A percentile compares a stretch with the other conserved stretches of the same genome.
phyloP scores from a whole-genome alignment of 768 basidiomycete genomes.

The Rhizopogon salebrosus region DNA sequence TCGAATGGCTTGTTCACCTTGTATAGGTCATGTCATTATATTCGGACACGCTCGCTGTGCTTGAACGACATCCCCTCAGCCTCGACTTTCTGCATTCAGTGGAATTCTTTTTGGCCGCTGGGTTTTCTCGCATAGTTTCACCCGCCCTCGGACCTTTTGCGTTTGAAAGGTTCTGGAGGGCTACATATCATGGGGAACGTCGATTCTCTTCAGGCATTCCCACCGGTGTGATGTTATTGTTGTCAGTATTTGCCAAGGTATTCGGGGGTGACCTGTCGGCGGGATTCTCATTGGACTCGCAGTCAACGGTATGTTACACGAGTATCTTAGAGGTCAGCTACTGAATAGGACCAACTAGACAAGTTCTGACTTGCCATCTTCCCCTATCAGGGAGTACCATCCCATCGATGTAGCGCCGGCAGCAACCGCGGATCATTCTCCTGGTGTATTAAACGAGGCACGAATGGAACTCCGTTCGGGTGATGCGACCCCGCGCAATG shows the following conservation, averaged over 20 bases:
- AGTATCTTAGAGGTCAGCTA: neutral
- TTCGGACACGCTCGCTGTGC: conserved; percentile 33
- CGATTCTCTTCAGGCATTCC: conserved; percentile 37
- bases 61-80: conserved; percentile 36
- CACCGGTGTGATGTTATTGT: conserved; percentile 34
- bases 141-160: conserved; percentile 46
- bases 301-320: conserved; percentile 18
- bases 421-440: neutral
- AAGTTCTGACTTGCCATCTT: neutral
- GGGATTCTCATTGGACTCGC: conserved; percentile 37
- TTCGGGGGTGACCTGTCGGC: conserved; percentile 44
- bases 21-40: conserved; percentile 36
- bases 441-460: neutral
- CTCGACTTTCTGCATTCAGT: conserved; percentile 34
- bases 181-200: conserved; percentile 41
- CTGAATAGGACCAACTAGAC: neutral
- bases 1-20: neutral
- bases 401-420: too few relatives aligned
- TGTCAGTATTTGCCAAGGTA: conserved; percentile 42
- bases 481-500: neutral
- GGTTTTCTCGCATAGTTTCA: conserved; percentile 42
- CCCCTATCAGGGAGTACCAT: neutral
- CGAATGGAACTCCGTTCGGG: neutral
- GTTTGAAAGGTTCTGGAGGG: conserved; percentile 56
- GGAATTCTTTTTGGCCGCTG: conserved; percentile 44